Conservation (phyloP, 768 basidiomycete genomes). For the Suillus subluteus region DNA sequence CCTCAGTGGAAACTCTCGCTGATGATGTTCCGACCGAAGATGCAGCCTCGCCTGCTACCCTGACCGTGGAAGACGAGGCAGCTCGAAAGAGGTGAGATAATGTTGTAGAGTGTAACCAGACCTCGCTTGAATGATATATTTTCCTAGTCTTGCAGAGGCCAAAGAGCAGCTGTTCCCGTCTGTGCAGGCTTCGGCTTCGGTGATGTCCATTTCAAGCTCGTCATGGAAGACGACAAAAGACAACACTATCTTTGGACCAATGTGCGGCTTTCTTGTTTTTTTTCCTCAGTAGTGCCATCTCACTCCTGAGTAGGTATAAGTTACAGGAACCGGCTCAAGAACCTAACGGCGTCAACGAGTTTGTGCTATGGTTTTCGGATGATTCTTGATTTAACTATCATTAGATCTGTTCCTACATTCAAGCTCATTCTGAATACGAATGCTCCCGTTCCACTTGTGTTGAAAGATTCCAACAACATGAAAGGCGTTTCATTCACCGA, state of each 20-base stretch:
- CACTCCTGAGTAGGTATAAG: slow-evolving; percentile 7
- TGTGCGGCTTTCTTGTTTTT: slow-evolving; percentile 44
- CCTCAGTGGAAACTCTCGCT: slow-evolving; percentile 18
- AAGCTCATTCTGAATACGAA: slow-evolving; percentile 53
- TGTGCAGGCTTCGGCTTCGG: slow-evolving; percentile 25
- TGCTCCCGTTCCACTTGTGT: slow-evolving; percentile 51
- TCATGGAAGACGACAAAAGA: slow-evolving; percentile 25
- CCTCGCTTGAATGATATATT: slow-evolving; percentile 10
- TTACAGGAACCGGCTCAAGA: slow-evolving; percentile 3
- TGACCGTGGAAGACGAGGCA: slow-evolving; percentile 22
- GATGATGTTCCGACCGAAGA: slow-evolving; percentile 12
- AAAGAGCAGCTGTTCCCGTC: slow-evolving; percentile 55
- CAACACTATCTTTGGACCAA: slow-evolving; percentile 64
- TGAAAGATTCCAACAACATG: slow-evolving; percentile 44
- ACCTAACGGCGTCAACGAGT: slow-evolving; percentile 22
- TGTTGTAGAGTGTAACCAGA: background rate
- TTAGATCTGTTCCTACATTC: slow-evolving; percentile 39
- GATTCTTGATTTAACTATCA: background rate
- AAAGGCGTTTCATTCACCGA: slow-evolving; percentile 40
- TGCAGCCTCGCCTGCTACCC: slow-evolving; percentile 13
- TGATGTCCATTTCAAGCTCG: slow-evolving; percentile 42
- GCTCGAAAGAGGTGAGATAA: slow-evolving; percentile 29
- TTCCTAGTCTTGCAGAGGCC: slow-evolving; percentile 42
- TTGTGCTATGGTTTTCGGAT: slow-evolving; percentile 9
- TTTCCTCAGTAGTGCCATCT: background rate